A percentile compares a stretch with the other conserved stretches of the same genome.
Evolutionary conservation across 805 yeast species (phyloP).

Genomic region (Candida dendrica): DNA sequence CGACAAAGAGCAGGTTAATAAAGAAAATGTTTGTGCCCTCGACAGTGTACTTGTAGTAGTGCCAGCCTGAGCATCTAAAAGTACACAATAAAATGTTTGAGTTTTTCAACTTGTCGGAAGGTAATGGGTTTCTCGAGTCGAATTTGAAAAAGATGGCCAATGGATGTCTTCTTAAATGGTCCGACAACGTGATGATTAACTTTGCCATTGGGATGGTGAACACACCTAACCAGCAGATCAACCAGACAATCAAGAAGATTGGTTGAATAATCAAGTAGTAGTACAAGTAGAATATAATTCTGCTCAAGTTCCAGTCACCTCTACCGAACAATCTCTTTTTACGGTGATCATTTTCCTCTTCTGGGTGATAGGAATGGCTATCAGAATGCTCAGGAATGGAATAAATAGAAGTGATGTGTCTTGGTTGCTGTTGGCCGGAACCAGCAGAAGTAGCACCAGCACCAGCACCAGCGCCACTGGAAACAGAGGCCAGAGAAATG

Average conservation of each 20-base stretch:
- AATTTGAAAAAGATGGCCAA: constrained; percentile 72
- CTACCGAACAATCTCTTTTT: constrained; percentile 75
- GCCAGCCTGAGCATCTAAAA: constrained; percentile 85
- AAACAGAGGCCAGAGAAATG: constrained; percentile 7
- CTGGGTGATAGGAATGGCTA: background rate
- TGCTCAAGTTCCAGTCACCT: constrained; percentile 84
- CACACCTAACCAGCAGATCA: constrained; percentile 72
- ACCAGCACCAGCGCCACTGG: background rate
- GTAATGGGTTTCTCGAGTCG: constrained; percentile 29
- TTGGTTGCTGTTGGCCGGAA: constrained; percentile 20
- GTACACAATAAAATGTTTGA: constrained; percentile 76
- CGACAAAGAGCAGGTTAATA: constrained; percentile 75
- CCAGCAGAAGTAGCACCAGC: constrained; percentile 2
- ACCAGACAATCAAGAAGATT: constrained; percentile 43
- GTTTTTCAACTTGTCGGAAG: constrained; percentile 21
- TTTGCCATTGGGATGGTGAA: constrained; percentile 93
- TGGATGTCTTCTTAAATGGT: constrained; percentile 86
- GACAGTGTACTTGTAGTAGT: constrained; percentile 91
- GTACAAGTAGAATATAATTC: constrained; percentile 65
- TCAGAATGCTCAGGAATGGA: background rate
- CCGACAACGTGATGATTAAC: constrained; percentile 55
- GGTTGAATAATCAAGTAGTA: constrained; percentile 73
- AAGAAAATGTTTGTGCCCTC: constrained; percentile 94
- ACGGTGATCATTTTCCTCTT: constrained; percentile 15
- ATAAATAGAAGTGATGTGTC: constrained; percentile 1